Evolutionary conservation across 106 monocot species (phyloP).

Genomic region (Allium sativum): DNA sequence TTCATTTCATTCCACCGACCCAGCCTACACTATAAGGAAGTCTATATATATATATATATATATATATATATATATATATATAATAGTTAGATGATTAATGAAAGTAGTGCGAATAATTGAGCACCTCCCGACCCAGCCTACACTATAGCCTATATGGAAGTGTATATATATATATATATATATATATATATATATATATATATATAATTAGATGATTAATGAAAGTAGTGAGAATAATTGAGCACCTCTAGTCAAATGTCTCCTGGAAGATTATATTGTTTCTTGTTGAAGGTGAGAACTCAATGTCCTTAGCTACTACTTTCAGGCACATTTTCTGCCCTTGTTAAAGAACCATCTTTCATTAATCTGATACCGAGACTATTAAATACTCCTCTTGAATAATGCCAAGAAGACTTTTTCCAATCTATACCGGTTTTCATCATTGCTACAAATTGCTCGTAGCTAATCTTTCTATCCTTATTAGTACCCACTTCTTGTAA

Average conservation of each 20-base stretch:
- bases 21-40: no score
- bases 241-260: constrained; percentile 1
- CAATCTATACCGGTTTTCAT: constrained; percentile 27
- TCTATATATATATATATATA: no score
- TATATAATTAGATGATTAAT: constrained; percentile 4
- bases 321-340: neutral
- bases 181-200: no score
- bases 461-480: constrained; percentile 35
- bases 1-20: no score
- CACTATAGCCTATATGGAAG: no score
- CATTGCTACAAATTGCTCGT: constrained; percentile 21
- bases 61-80: no score
- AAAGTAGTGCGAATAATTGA: no score
- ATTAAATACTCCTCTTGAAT: constrained; percentile 22
- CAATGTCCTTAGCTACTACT: neutral
- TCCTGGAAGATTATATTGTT: neutral
- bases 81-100: no score
- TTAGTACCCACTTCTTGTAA: constrained; percentile 89
- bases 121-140: no score
- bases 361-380: constrained; percentile 24
- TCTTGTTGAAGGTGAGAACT: neutral
- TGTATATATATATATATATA: no score
- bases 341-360: constrained; percentile 19
- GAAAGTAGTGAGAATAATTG: neutral
- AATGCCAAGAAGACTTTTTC: constrained; percentile 21